A percentile compares a stretch with the other conserved stretches of the same genome.
Conservation (phyloP, 768 basidiomycete species). For the Exidia glandulosa region DNA sequence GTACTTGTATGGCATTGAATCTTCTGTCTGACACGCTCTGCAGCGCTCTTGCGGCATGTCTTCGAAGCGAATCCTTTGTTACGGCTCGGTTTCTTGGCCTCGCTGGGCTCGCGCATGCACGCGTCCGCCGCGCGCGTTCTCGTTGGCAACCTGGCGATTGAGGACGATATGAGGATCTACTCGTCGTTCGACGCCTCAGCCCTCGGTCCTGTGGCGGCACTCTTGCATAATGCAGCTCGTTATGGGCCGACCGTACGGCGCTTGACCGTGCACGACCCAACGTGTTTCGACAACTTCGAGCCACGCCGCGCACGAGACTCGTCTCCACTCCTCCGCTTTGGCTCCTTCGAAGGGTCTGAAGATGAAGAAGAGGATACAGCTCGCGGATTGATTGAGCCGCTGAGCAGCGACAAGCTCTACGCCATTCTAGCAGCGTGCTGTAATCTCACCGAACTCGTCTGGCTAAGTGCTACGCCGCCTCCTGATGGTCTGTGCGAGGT, state of each 20-base stretch:
- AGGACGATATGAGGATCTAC: constrained; percentile 20
- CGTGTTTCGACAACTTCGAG: constrained; percentile 1
- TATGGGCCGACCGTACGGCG: constrained; percentile 23
- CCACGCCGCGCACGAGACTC: background rate
- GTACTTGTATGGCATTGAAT: background rate
- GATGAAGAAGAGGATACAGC: constrained; percentile 3
- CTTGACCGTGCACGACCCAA: constrained; percentile 15
- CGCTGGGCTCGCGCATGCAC: constrained; percentile 20
- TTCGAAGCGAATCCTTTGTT: constrained; percentile 3
- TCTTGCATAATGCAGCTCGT: constrained; percentile 21
- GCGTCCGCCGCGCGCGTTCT: constrained; percentile 20
- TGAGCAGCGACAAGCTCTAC: constrained; percentile 6
- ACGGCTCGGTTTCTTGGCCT: constrained; percentile 12
- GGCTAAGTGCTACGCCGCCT: constrained; percentile 22
- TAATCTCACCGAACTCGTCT: constrained; percentile 21
- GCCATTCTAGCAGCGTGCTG: constrained; percentile 8
- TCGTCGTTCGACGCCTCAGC: background rate
- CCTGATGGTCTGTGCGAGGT: constrained; percentile 31
- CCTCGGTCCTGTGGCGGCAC: constrained; percentile 11
- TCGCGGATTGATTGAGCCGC: constrained; percentile 7
- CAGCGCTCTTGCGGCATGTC: constrained; percentile 3
- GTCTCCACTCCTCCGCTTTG: constrained; percentile 4
- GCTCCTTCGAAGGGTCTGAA: constrained; percentile 1
- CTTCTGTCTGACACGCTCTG: background rate
- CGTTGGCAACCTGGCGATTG: constrained; percentile 18